Evolutionary conservation across 345 rosid genomes (phyloP).

Genomic region (Citrus hindsii): DNA sequence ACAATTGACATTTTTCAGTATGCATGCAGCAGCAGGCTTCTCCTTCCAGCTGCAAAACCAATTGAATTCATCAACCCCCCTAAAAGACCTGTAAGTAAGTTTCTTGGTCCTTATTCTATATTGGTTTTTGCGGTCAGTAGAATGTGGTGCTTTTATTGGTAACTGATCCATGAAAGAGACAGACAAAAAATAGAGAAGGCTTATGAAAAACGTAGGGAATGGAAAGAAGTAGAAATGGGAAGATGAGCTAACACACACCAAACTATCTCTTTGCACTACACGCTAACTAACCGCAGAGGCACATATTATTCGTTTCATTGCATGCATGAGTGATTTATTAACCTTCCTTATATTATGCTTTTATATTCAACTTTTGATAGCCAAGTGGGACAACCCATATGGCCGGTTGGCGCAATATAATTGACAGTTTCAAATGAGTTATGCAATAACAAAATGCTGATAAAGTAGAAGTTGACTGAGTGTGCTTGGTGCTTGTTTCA

Average conservation of each 20-base stretch:
- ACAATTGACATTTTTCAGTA: slow-evolving; percentile 26
- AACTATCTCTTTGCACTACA: background rate
- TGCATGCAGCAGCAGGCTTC: background rate
- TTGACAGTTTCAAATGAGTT: slow-evolving; percentile 26
- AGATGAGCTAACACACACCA: slow-evolving; percentile 33
- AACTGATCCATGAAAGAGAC: slow-evolving; percentile 13
- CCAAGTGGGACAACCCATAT: background rate
- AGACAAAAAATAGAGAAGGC: background rate
- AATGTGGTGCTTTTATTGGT: slow-evolving; percentile 1
- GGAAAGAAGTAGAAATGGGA: slow-evolving; percentile 3
- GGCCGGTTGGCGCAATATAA: background rate
- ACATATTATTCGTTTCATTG: no score
- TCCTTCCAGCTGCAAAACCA: slow-evolving; percentile 21
- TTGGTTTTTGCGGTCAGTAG: background rate
- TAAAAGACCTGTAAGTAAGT: slow-evolving; percentile 18
- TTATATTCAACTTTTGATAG: background rate
- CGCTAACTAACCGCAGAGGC: slow-evolving; percentile 2
- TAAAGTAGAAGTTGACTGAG: slow-evolving; percentile 11
- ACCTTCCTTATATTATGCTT: background rate
- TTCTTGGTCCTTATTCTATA: slow-evolving; percentile 19
- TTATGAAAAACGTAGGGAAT: background rate
- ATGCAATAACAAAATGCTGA: background rate
- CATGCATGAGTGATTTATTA: background rate
- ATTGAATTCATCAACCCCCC: slow-evolving; percentile 1
- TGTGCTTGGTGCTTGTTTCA: background rate